Evolutionary conservation across 257 asterid species (phyloP), one percentile per base, ranked within the genome.

Genomic region (Coffea canephora): DNA sequence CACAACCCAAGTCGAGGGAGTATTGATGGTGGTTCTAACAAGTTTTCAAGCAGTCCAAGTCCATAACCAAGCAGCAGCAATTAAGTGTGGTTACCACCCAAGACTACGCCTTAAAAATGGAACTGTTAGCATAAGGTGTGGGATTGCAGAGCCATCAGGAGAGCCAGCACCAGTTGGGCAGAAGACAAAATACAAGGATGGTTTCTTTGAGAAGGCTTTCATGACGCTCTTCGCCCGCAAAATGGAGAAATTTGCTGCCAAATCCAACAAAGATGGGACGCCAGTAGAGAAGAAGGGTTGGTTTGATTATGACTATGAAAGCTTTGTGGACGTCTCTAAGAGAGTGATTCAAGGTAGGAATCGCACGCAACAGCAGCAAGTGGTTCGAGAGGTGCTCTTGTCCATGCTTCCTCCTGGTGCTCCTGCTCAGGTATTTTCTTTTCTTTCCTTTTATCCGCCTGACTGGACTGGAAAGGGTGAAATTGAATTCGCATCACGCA

Each of bases 341-440:
- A 83, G 91, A 73, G 97, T 95, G 0, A 91, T 91, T 92, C 87
- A 84, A 65, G 98, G 99, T 36, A 82, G 99, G 86, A 77, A 84
- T 1, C 92, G 93, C 21, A 18, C 84, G 80, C 94, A 95, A 88
- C 98, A 93, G 91, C 98, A 93, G 70, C 79, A 89, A 80, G 97
- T 91, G 3, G 97, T 93, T 54, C 83, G 98, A 4, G 91, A 93
- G 82, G 98, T 95, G 52, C 96, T 95, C 49, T 87, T 91, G 76
- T 95, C 99, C 78, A 93, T 95, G 91, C 96, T 95, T 45, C 97
- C 99, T 83, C 98, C 98, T 10, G 98, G 96, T 36, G 99, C 99
- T 65, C 99, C 99, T 76, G 94, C 92, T 71, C 99, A 95, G 85
- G 99, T 93, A 85, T 3, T 39, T 57, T 14, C 18, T 25, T 71